phyloP scores from a whole-genome alignment of 768 basidiomycete species.

The Phylloporus scabripes region DNA sequence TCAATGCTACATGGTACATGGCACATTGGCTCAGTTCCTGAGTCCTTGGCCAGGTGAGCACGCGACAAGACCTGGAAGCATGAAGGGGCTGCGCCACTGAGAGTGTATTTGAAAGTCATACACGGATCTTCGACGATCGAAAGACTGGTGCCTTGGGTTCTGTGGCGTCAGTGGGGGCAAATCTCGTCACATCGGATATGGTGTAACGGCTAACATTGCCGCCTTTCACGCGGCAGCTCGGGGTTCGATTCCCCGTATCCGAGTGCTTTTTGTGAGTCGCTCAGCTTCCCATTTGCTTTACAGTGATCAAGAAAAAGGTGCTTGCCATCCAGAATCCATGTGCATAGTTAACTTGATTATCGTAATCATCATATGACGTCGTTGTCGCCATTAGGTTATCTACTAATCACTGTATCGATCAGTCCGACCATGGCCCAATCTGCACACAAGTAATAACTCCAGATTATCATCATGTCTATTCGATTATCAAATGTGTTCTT shows the following conservation, averaged over 20 bases:
- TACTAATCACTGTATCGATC: too few species aligned
- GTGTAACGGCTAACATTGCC: conserved; percentile 67
- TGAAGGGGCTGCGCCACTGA: neutral
- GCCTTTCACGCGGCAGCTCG: conserved; percentile 51
- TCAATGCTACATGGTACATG: neutral
- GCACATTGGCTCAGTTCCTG: too few species aligned
- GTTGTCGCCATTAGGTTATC: too few species aligned
- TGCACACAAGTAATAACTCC: too few species aligned
- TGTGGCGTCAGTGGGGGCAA: neutral
- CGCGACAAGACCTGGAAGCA: neutral
- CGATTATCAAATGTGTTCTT: too few species aligned
- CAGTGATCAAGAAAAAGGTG: neutral
- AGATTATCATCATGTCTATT: too few species aligned
- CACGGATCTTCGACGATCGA: neutral
- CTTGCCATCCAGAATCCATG: too few species aligned
- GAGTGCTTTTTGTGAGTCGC: conserved; percentile 7
- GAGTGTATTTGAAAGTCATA: neutral
- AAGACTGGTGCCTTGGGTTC: neutral
- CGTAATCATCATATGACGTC: too few species aligned
- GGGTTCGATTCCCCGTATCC: conserved; percentile 34
- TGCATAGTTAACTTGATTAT: too few species aligned
- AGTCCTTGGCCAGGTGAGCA: neutral
- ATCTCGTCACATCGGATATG: conserved; percentile 37
- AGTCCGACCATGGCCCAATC: too few species aligned
- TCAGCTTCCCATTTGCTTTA: neutral